Base-by-base conservation (phyloP, 2,329 filamentous ascomycete species). In the Lachnellula arida region DNA sequence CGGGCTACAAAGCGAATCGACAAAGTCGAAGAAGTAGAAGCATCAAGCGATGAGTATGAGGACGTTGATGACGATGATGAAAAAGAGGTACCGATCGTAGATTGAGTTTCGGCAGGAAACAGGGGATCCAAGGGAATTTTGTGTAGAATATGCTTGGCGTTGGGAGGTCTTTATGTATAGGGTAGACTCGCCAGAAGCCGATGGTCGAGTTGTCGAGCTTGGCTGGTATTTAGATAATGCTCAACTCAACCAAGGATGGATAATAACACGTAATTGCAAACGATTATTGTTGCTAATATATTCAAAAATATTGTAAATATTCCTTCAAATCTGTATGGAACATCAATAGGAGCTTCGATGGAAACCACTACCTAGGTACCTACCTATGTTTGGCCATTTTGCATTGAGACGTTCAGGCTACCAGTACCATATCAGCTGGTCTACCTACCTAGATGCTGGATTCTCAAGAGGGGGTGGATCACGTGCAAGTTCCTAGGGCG, bases 31-130 rank as follows among this genome's bases (percentile, higher is more conserved):
- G 66, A 63, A 46, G 37, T 47, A 8, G 54, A 56, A 52, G 62
- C 55, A 23, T 69, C 67, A 17, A 70, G 68, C 47, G 73, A 76
- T 43, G 74, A 72, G 53, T 76, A 75, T 46, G 76, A 78, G 55
- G 74, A 77, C 57, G 67, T 76, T 23, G 75, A 73, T 5, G 72
- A 74, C 34, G 65, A 68, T 5, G 72, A 74, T 35, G 65, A 68
- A 37, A 58, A 63, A 19, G 50, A 53, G n/a, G 47, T 60, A 19
- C 59, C 44, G 57, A 39, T 66, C 65, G 44, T 63, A 65, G 23
- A 64, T 66, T 63, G 64, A 67, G 56, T 69, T 32, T 32, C 9
- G 51, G 63, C 25, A 19, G 28, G 40, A 19, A 32, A 12, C 15
- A 22, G 22, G 19, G 39, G 49, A 46, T 42, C 40, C 40, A 17